Evolutionary conservation across 306 rosid genomes (phyloP), one percentile per base, ranked within the genome.

Genomic region (Vigna radiata): DNA sequence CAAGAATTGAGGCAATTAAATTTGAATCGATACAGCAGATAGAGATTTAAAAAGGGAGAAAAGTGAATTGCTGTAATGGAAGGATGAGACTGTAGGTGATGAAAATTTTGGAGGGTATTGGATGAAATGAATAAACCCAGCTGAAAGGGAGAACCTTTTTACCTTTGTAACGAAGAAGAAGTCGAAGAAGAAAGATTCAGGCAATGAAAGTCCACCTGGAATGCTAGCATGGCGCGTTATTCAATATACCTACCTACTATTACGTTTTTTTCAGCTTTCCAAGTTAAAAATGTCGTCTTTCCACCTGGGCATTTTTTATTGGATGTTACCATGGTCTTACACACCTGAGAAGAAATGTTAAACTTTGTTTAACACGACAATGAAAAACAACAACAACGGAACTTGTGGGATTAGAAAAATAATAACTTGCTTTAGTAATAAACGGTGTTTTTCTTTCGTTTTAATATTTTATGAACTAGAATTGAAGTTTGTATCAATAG

Each of bases 101-200:
- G 67, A 60, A 60, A 60, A 2, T 14, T 14, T 60, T 54, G 11
- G 25, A 23, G 77, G 62, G 48, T 50, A 48, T 68, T 50, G 14
- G 39, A 68, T 73, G 14, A 83, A 75, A 84, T 8, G 56, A 70
- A 67, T 67, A 84, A 52, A 44, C 17, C 7, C 2, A 48, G 54
- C 19, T 7, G 10, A 67, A 50, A 58, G 46, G 9, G n/a, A 17
- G 73, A 33, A 66, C 43, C 59, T 73, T 43, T 16, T 55, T 12
- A 50, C 68, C 69, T 29, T 39, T 0, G 43, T 27, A 5, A 33
- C 37, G 58, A 55, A 17, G 58, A 55, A 12, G 7, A 47, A 43
- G 66, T 60, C 68, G 58, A 55, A 19, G 18, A 15, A 13, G 8
- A 48, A 43, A 43, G 5, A 29, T 60, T 68, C 50, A 75, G 15